Evolutionary conservation across 352 stramenopile genomes (phyloP).

Genomic region (Peronosclerospora sorghi): DNA sequence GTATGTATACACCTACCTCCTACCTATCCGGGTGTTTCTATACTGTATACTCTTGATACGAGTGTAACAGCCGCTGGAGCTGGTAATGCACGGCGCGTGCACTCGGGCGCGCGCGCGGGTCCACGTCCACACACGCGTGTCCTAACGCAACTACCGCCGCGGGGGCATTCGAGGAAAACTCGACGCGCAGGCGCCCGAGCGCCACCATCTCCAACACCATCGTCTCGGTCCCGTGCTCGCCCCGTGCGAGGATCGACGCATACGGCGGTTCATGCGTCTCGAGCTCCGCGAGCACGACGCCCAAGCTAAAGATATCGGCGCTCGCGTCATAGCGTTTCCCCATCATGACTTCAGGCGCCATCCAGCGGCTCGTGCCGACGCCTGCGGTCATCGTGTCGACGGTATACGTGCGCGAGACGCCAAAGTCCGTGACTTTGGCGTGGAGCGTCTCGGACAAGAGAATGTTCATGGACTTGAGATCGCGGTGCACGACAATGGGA

Average conservation of each 20-base stretch:
- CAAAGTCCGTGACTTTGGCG: constrained; percentile 53
- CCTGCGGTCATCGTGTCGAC: constrained; percentile 36
- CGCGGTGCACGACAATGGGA: constrained; percentile 29
- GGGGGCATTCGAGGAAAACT: constrained; percentile 21
- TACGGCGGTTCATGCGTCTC: constrained; percentile 28
- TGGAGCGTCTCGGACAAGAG: constrained; percentile 19
- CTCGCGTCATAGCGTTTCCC: constrained; percentile 33
- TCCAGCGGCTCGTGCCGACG: constrained; percentile 30
- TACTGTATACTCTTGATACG: constrained; percentile 25
- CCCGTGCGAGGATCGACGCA: background rate
- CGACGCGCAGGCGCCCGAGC: constrained; percentile 13
- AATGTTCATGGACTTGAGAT: constrained; percentile 58
- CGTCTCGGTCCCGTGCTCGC: constrained; percentile 17
- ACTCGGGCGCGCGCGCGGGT: constrained; percentile 14
- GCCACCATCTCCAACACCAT: constrained; percentile 26
- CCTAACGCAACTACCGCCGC: constrained; percentile 10
- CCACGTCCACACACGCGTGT: constrained; percentile 17
- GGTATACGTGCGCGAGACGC: constrained; percentile 26
- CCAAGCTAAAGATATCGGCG: constrained; percentile 38
- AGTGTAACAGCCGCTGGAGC: constrained; percentile 19
- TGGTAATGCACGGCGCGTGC: constrained; percentile 23
- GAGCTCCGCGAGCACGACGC: constrained; percentile 27
- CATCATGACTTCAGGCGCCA: constrained; percentile 44
- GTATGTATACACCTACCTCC: too few species aligned
- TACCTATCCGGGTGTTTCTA: too few species aligned